These are phyloP conservation scores for Bipolaris zeicola DNA, from an alignment of 2,329 filamentous ascomycete species.

Conservation along the genomic window DNA sequence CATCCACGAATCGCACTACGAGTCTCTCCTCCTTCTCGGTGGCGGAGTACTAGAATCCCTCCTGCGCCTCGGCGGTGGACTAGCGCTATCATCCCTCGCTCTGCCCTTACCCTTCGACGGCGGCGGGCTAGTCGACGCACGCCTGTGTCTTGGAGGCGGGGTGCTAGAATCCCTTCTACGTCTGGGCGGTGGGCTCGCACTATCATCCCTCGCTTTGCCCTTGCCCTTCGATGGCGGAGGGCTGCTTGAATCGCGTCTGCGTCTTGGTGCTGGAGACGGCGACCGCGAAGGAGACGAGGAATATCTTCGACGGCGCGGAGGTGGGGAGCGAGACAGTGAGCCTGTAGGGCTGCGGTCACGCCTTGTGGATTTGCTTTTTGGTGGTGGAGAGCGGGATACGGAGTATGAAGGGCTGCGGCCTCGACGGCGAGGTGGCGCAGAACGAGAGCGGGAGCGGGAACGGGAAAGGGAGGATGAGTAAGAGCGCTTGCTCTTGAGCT, in stretches of 20 bases:
- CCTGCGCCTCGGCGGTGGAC: constrained; percentile 2
- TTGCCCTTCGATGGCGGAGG: constrained; percentile 6
- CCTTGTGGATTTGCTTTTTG: constrained; percentile 17
- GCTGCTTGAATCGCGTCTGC: constrained; percentile 10
- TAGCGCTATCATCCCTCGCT: constrained; percentile 6
- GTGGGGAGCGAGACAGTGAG: constrained; percentile 15
- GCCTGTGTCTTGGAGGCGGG: not conserved
- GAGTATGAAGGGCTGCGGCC: constrained; percentile 29
- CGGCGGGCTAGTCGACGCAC: constrained; percentile 3
- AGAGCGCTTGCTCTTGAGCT: constrained; percentile 21
- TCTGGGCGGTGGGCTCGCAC: constrained; percentile 3
- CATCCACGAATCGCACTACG: not conserved
- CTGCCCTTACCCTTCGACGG: constrained; percentile 2
- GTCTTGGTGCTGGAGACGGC: constrained; percentile 5
- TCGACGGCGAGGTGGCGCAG: constrained; percentile 32
- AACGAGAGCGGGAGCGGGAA: constrained; percentile 32
- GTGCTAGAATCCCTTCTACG: constrained; percentile 7
- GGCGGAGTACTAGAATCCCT: constrained; percentile 9
- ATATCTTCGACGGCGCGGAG: constrained; percentile 9
- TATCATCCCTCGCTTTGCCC: constrained; percentile 3
- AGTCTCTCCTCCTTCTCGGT: constrained; percentile 5
- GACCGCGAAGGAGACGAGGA: constrained; percentile 4
- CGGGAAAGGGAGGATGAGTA: constrained; percentile 28
- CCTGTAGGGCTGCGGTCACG: constrained; percentile 23
- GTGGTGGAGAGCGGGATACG: constrained; percentile 24